phyloP scores from a whole-genome alignment of 768 basidiomycete species.

The Russula vinacea region DNA sequence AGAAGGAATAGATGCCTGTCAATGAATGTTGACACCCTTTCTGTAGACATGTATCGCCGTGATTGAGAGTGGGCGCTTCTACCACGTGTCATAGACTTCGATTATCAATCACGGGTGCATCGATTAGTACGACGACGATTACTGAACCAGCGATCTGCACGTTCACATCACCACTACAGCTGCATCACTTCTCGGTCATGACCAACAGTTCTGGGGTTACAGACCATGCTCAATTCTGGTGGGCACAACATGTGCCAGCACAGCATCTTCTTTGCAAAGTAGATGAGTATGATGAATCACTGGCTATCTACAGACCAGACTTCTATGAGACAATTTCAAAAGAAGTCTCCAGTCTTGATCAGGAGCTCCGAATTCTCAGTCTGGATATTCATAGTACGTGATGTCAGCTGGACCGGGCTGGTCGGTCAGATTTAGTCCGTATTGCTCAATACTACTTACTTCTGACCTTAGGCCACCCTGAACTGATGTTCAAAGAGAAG shows the following conservation, averaged over 20 bases:
- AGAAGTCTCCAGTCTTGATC: conserved; percentile 51
- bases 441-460: conserved; percentile 2
- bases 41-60: conserved; percentile 30
- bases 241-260: conserved; percentile 11
- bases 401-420: not conserved
- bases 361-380: conserved; percentile 57
- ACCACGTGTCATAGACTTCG: not conserved
- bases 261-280: conserved; percentile 22
- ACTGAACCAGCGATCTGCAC: not conserved
- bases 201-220: not conserved
- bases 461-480: conserved; percentile 55
- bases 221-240: conserved; percentile 25
- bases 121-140: no score
- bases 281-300: conserved; percentile 16
- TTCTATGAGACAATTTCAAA: conserved; percentile 38
- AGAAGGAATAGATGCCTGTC: conserved; percentile 65
- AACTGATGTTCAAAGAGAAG: conserved; percentile 66
- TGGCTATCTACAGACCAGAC: conserved; percentile 26
- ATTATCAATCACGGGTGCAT: not conserved
- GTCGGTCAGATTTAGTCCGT: not conserved
- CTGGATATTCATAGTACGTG: conserved; percentile 66
- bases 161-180: no score
- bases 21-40: conserved; percentile 55
- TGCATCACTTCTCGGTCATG: not conserved
- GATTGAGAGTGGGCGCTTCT: not conserved